Evolutionary conservation across 2,329 filamentous ascomycete species (phyloP).

Genomic region (Fusarium liriodendri): DNA sequence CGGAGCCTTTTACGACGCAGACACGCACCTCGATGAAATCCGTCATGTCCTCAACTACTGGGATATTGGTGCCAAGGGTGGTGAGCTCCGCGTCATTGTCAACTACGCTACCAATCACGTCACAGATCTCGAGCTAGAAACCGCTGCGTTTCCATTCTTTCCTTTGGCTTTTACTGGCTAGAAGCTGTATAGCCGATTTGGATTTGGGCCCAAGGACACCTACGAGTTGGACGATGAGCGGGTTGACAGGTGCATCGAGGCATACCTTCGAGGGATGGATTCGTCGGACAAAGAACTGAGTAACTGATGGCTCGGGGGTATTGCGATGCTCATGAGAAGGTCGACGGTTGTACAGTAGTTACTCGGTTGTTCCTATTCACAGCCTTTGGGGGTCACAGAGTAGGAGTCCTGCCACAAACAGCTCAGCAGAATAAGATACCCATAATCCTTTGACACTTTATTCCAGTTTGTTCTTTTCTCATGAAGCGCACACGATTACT

Average conservation of each 20-base stretch:
- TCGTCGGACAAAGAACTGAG: not conserved
- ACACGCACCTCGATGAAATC: not conserved
- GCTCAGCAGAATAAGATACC: not conserved
- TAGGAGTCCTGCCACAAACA: not conserved
- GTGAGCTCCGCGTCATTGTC: not conserved
- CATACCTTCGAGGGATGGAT: not conserved
- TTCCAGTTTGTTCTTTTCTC: not conserved
- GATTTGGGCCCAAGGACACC: not conserved
- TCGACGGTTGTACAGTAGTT: not conserved
- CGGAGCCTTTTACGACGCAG: not conserved
- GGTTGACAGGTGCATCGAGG: not conserved
- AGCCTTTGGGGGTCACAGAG: not conserved
- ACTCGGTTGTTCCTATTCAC: not conserved
- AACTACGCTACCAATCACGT: not conserved
- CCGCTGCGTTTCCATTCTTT: not conserved
- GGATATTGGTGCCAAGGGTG: not conserved
- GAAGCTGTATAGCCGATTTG: not conserved
- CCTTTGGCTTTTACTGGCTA: not conserved
- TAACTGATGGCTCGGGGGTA: not conserved
- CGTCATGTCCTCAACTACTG: not conserved
- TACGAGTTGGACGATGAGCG: not conserved
- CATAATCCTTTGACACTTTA: not conserved
- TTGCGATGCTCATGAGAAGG: not conserved
- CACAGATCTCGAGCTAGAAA: not conserved
- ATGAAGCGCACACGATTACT: not conserved